Percentiles rank a stretch among this genome's conserved stretches.
phyloP scores from a whole-genome alignment of 2,329 filamentous ascomycete species.

The Nigrospora sphaerica region DNA sequence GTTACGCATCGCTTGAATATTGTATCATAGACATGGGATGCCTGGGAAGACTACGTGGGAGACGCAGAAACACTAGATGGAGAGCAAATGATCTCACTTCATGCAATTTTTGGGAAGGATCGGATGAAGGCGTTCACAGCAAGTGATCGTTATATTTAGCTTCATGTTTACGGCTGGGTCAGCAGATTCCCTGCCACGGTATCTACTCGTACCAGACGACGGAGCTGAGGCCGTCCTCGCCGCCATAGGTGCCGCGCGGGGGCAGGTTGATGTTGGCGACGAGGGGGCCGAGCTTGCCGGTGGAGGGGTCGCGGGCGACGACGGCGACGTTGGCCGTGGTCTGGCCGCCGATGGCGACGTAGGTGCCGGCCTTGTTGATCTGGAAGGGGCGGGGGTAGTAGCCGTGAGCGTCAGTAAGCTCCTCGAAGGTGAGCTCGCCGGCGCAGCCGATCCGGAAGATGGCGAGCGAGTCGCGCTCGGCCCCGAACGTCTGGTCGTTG shows the following conservation, averaged over 20 bases:
- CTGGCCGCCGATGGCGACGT: constrained; percentile 5
- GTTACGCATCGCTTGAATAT: no score
- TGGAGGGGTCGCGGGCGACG: constrained; percentile 2
- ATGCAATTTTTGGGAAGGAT: no score
- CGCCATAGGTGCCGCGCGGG: constrained; percentile 3
- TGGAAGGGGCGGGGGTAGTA: constrained; percentile 3
- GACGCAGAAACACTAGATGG: no score
- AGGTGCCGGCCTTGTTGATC: constrained; percentile 3
- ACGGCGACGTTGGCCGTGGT: constrained; percentile 4
- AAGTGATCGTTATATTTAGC: no score
- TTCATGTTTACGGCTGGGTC: no score
- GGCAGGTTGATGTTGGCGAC: constrained; percentile 5
- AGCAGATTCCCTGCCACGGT: no score
- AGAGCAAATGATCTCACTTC: no score
- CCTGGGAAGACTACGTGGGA: no score
- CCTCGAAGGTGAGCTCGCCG: constrained; percentile 1
- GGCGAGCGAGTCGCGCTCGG: constrained; percentile 3
- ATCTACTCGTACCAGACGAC: constrained; percentile 8
- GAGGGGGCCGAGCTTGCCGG: constrained; percentile 2
- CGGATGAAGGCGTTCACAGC: no score
- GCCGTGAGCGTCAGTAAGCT: constrained; percentile 1
- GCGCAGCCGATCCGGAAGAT: not conserved
- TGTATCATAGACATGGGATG: no score
- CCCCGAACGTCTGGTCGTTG: constrained; percentile 4
- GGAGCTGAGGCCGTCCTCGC: constrained; percentile 7